Conservation (phyloP, 1,284 basidiomycete species). For the Fomes fomentarius region DNA sequence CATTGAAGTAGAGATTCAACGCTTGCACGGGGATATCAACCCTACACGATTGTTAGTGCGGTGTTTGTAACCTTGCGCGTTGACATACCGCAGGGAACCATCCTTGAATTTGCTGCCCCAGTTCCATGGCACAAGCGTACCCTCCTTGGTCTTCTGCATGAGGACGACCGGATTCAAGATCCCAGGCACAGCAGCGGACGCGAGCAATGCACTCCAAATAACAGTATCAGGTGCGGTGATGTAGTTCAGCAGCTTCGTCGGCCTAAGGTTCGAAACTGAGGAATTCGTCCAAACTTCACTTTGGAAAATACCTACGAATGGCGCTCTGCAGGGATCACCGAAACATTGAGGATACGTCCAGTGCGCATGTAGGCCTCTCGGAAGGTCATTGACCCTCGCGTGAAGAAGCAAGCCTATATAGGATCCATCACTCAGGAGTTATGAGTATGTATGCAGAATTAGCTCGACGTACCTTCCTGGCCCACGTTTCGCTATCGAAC, state of each 20-base stretch:
- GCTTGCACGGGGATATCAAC: slow-evolving; percentile 96
- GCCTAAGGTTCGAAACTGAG: slow-evolving; percentile 47
- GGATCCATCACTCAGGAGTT: not conserved
- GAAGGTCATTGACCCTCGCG: slow-evolving; percentile 94
- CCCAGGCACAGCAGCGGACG: slow-evolving; percentile 85
- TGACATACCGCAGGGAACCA: slow-evolving; percentile 75
- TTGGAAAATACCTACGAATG: slow-evolving; percentile 68
- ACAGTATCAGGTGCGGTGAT: slow-evolving; percentile 91
- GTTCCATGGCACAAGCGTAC: slow-evolving; percentile 89
- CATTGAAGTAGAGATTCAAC: slow-evolving; percentile 93
- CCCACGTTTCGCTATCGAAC: slow-evolving; percentile 93
- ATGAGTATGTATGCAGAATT: not conserved
- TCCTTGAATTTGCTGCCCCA: slow-evolving; percentile 94
- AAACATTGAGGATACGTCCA: slow-evolving; percentile 92
- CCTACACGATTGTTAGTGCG: slow-evolving; percentile 34
- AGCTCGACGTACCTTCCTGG: slow-evolving; percentile 67
- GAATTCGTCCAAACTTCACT: not conserved
- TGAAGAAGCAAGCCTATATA: slow-evolving; percentile 81
- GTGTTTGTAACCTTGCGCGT: not conserved
- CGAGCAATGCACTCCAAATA: slow-evolving; percentile 78
- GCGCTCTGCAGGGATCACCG: slow-evolving; percentile 93
- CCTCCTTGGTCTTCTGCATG: slow-evolving; percentile 90
- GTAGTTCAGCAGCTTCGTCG: slow-evolving; percentile 95
- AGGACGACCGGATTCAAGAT: slow-evolving; percentile 88
- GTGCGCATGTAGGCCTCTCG: slow-evolving; percentile 94